These are phyloP conservation scores for Manihot esculenta DNA, from an alignment of 441 rosid species.

Conservation along the genomic window DNA sequence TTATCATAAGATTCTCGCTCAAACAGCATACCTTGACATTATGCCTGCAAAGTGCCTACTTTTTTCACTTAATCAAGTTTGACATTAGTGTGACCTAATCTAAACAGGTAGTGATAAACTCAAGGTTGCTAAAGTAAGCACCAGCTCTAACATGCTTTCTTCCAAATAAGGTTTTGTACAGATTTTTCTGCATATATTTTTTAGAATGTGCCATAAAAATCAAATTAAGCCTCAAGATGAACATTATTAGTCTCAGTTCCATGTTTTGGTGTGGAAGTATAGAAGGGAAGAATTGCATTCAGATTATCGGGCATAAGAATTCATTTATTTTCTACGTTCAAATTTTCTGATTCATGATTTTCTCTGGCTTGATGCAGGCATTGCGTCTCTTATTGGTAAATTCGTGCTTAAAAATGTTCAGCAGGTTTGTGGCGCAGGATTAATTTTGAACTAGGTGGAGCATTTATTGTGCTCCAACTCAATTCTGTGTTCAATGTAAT, in stretches of 20 bases:
- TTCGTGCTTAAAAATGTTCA: constrained; percentile 23
- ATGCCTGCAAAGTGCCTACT: background rate
- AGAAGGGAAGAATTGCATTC: background rate
- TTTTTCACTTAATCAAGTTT: too few relatives aligned
- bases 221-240: background rate
- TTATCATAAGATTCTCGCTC: background rate
- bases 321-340: background rate
- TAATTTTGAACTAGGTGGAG: background rate
- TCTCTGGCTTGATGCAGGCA: constrained; percentile 9
- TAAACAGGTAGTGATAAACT: background rate
- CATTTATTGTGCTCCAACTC: background rate
- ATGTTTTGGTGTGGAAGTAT: background rate
- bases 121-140: background rate
- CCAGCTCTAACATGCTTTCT: too few relatives aligned
- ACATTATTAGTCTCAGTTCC: background rate
- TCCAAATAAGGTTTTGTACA: background rate
- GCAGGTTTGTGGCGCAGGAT: constrained; percentile 16
- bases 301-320: background rate
- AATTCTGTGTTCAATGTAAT: too few relatives aligned
- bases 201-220: background rate
- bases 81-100: background rate
- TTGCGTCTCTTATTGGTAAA: constrained; percentile 12
- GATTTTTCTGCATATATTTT: background rate
- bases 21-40: background rate
- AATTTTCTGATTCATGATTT: background rate